These are phyloP conservation scores for Diplodia sapinea DNA, from an alignment of 2,329 filamentous ascomycete genomes.

Conservation along the genomic window DNA sequence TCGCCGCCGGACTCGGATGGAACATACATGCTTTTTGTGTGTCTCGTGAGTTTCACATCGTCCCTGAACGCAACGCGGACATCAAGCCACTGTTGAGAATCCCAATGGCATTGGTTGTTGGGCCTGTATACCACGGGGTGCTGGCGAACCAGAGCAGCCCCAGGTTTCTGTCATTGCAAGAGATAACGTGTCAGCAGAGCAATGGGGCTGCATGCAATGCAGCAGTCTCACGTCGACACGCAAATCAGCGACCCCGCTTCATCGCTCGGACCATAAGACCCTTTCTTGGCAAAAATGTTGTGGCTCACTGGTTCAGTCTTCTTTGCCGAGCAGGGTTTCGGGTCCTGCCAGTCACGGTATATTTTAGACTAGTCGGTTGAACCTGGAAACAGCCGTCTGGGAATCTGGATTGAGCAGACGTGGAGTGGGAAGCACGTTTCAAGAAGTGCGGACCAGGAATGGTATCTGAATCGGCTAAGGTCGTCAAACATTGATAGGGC, in stretches of 20 bases:
- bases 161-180: not conserved
- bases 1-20: not conserved
- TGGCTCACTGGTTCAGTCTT: not conserved
- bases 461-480: no score
- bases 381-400: no score
- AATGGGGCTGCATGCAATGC: constrained; percentile 9
- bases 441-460: no score
- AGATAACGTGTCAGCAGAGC: constrained; percentile 23
- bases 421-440: not conserved
- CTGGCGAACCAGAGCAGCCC: not conserved
- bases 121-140: not conserved
- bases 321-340: not conserved
- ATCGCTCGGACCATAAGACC: not conserved
- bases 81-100: not conserved
- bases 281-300: not conserved
- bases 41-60: constrained; percentile 10
- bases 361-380: not conserved
- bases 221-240: not conserved
- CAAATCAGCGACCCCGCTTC: constrained; percentile 20
- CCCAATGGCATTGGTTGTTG: not conserved
- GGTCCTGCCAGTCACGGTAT: not conserved
- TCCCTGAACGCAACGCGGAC: not conserved
- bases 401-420: no score
- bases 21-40: not conserved
- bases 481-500: no score